These are phyloP conservation scores for Nicotiana tabacum DNA, from an alignment of 257 asterid genomes.

Conservation along the genomic window DNA sequence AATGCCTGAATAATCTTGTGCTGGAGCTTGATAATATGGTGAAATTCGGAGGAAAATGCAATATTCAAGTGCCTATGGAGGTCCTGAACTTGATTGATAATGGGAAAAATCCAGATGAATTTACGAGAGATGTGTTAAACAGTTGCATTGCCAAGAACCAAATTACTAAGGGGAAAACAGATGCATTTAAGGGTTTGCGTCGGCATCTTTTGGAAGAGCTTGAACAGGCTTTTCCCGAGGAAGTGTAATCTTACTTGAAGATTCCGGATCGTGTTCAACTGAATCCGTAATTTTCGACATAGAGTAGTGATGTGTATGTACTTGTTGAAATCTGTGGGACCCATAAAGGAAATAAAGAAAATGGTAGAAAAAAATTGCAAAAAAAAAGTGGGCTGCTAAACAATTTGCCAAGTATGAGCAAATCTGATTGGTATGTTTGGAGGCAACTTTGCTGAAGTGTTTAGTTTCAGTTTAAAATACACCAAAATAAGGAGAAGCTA, in stretches of 20 bases:
- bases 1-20: constrained; percentile 79
- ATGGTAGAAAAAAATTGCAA: too few species aligned
- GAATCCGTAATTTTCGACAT: too few species aligned
- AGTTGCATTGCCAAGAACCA: constrained; percentile 73
- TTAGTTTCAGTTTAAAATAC: too few species aligned
- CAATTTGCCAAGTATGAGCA: too few species aligned
- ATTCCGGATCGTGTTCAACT: background rate
- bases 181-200: constrained; percentile 56
- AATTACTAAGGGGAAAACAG: constrained; percentile 78
- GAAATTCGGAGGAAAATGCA: constrained; percentile 66
- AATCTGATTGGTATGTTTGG: too few species aligned
- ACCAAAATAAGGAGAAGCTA: too few species aligned
- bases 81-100: constrained; percentile 88
- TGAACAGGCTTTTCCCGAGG: constrained; percentile 74
- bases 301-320: too few species aligned
- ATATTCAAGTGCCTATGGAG: constrained; percentile 79
- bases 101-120: constrained; percentile 94
- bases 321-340: too few species aligned
- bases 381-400: too few species aligned
- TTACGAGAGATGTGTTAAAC: constrained; percentile 63
- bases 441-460: too few species aligned
- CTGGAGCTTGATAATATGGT: constrained; percentile 80
- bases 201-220: constrained; percentile 63
- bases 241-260: constrained; percentile 65
- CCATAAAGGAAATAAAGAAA: too few species aligned